phyloP scores from a whole-genome alignment of 179 eudicot genomes.

The Silene vulgaris region DNA sequence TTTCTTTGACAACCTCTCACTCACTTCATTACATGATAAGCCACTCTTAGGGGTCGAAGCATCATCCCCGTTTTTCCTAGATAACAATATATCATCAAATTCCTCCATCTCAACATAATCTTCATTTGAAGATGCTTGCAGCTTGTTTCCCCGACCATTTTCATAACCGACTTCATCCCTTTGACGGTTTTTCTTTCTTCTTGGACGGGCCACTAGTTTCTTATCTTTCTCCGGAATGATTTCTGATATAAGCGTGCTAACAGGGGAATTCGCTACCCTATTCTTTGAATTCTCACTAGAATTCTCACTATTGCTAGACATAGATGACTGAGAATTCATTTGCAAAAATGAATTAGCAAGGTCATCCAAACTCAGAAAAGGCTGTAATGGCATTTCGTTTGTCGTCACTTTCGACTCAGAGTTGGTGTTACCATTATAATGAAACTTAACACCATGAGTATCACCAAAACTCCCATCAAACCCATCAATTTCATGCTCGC shows the following conservation, averaged over 20 bases:
- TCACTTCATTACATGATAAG: conserved; percentile 16
- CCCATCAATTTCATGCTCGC: conserved; percentile 29
- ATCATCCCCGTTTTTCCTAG: conserved; percentile 16
- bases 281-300: background rate
- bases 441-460: conserved; percentile 20
- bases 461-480: conserved; percentile 16
- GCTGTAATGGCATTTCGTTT: conserved; percentile 16
- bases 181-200: conserved; percentile 31
- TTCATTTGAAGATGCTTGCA: conserved; percentile 38
- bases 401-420: conserved; percentile 17
- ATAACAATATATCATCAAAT: conserved; percentile 45
- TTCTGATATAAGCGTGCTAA: conserved; percentile 19
- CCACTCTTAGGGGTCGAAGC: background rate
- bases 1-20: conserved; percentile 20
- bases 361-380: conserved; percentile 22
- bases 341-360: conserved; percentile 20
- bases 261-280: conserved; percentile 26
- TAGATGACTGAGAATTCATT: conserved; percentile 31
- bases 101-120: conserved; percentile 41
- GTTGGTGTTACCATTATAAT: conserved; percentile 11
- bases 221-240: conserved; percentile 21
- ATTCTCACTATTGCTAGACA: conserved; percentile 31
- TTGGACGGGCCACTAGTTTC: conserved; percentile 19
- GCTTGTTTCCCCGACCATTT: conserved; percentile 49
- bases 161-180: conserved; percentile 33